A percentile compares a stretch with the other conserved stretches of the same genome.
Evolutionary conservation across 305 asterid genomes (phyloP).

Genomic region (Monarda citriodora): DNA sequence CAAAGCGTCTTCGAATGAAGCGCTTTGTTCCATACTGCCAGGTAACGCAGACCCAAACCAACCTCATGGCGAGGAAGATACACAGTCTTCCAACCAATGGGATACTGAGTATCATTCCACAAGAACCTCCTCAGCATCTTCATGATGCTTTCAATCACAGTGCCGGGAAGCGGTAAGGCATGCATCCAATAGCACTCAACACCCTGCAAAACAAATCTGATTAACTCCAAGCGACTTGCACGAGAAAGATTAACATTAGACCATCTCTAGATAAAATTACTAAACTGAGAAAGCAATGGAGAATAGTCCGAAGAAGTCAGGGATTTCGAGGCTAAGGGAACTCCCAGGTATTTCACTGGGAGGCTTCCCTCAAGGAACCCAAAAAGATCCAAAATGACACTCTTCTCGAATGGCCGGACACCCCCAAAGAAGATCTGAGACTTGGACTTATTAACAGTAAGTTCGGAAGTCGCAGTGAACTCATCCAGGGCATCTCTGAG

Average conservation of each 20-base stretch:
- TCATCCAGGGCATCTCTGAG: not conserved
- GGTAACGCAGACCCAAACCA: not conserved
- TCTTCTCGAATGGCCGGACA: not conserved
- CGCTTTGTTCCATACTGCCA: not conserved
- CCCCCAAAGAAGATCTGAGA: not conserved
- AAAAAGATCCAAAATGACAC: no score
- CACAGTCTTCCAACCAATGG: not conserved
- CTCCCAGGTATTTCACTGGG: not conserved
- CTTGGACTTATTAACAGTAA: not conserved
- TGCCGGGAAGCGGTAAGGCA: not conserved
- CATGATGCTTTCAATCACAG: not conserved
- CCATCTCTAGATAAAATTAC: not conserved
- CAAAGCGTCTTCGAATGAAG: not conserved
- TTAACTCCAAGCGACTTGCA: not conserved
- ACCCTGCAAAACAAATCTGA: not conserved
- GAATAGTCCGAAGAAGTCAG: not conserved
- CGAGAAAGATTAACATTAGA: not conserved
- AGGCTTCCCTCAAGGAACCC: not conserved
- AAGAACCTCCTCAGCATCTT: no score
- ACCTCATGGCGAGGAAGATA: not conserved
- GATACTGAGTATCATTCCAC: not conserved
- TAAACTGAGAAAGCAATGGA: not conserved
- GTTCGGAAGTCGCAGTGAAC: not conserved
- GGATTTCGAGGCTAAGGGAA: not conserved
- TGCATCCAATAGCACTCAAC: not conserved